Conservation (phyloP, 768 basidiomycete genomes). For the Filobasidium wieringae region DNA sequence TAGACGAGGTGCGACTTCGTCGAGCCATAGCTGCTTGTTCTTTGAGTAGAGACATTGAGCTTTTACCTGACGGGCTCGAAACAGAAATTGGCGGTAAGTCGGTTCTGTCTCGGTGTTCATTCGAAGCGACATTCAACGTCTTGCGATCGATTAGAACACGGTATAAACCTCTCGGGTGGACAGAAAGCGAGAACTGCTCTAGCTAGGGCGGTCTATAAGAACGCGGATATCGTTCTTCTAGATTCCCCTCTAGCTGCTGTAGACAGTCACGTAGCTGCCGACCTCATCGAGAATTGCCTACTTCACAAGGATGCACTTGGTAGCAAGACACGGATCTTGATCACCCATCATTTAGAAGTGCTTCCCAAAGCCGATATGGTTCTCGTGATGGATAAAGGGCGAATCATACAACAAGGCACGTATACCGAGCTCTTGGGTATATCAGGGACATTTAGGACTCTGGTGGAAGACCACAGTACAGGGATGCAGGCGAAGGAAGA, state of each 20-base stretch:
- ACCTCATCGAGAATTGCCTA: slow-evolving; percentile 54
- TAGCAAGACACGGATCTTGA: slow-evolving; percentile 50
- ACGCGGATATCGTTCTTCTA: slow-evolving; percentile 27
- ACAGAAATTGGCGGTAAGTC: slow-evolving; percentile 21
- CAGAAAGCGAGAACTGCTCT: slow-evolving; percentile 32
- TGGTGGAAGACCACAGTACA: slow-evolving; percentile 39
- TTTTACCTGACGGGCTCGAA: slow-evolving; percentile 23
- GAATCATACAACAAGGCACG: slow-evolving; percentile 53
- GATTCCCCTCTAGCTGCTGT: slow-evolving; percentile 29
- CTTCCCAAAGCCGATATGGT: slow-evolving; percentile 30
- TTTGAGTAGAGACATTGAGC: slow-evolving; percentile 21
- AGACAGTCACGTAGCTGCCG: slow-evolving; percentile 47
- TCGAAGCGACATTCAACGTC: slow-evolving; percentile 26
- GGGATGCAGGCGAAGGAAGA: slow-evolving; percentile 14
- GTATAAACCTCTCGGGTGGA: slow-evolving; percentile 41
- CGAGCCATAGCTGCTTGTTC: slow-evolving; percentile 29
- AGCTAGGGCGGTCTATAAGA: slow-evolving; percentile 26
- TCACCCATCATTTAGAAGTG: slow-evolving; percentile 40
- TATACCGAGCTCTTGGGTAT: slow-evolving; percentile 36
- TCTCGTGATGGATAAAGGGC: slow-evolving; percentile 31
- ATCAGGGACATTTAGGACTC: slow-evolving; percentile 25
- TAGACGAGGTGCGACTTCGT: slow-evolving; percentile 18
- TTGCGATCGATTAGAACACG: slow-evolving; percentile 77
- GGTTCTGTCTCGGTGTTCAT: slow-evolving; percentile 5
- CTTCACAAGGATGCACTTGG: slow-evolving; percentile 45